Conservation (phyloP, 805 yeast genomes). For the Jamesozyma jinghongensis region DNA sequence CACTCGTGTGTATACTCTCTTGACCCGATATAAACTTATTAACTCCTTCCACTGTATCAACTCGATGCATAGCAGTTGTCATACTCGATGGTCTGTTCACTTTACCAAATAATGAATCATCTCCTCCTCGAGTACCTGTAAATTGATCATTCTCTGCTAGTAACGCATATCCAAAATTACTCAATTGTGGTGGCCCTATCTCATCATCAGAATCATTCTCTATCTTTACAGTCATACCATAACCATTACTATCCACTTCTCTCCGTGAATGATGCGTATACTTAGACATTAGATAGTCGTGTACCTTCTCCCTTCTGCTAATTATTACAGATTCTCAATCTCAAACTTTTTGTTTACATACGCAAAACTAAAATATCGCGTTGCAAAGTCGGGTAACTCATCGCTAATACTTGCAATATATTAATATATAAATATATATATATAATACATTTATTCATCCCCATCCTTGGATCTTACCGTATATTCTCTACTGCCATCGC, state of each 20-base stretch:
- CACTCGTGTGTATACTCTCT: neutral
- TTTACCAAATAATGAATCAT: slow-evolving; percentile 17
- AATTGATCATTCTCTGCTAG: slow-evolving; percentile 8
- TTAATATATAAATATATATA: too few species aligned
- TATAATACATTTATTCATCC: neutral
- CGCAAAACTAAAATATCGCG: too few species aligned
- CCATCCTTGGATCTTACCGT: slow-evolving; percentile 5
- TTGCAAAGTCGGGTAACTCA: too few species aligned
- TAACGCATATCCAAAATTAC: slow-evolving; percentile 28
- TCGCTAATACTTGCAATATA: too few species aligned
- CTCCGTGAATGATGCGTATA: slow-evolving; percentile 9
- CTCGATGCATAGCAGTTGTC: slow-evolving; percentile 11
- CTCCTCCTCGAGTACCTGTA: neutral
- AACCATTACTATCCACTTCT: neutral
- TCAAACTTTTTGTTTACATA: too few species aligned
- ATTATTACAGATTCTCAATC: too few species aligned
- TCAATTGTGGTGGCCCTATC: slow-evolving; percentile 23
- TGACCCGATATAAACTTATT: neutral
- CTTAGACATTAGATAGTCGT: slow-evolving; percentile 8
- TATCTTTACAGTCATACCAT: neutral
- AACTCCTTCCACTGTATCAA: neutral
- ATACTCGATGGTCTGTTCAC: slow-evolving; percentile 16
- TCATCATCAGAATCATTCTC: slow-evolving; percentile 14
- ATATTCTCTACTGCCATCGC: slow-evolving; percentile 21
- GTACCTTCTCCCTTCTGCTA: neutral